These are phyloP conservation scores for Tulasnella sp. DNA, from an alignment of 768 basidiomycete genomes.

Conservation along the genomic window DNA sequence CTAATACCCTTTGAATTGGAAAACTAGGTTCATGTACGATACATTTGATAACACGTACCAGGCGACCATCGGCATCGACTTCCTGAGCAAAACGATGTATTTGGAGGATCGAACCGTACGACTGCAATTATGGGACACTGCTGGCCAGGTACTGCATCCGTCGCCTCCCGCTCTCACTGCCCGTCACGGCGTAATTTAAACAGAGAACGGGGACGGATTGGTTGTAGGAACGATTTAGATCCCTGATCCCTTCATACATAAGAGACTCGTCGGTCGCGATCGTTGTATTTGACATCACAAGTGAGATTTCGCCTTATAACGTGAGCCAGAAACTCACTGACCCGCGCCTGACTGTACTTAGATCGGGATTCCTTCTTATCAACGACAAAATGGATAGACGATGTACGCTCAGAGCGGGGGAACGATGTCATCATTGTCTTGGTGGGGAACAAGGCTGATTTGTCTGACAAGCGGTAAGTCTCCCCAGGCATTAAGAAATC, in stretches of 20 bases:
- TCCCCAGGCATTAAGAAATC: neutral
- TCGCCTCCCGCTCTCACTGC: slow-evolving; percentile 8
- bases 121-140: slow-evolving; percentile 97
- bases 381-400: slow-evolving; percentile 98
- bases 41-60: slow-evolving; percentile 99
- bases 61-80: slow-evolving; percentile 97
- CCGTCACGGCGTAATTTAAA: slow-evolving; percentile 7
- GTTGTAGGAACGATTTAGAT: slow-evolving; percentile 84
- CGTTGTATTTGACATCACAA: slow-evolving; percentile 98
- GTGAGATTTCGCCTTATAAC: too few species aligned
- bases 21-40: slow-evolving; percentile 88
- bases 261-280: slow-evolving; percentile 98
- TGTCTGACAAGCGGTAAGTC: slow-evolving; percentile 91
- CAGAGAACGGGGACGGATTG: too few species aligned
- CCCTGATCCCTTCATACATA: slow-evolving; percentile 96
- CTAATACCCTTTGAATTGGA: too few species aligned
- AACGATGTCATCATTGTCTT: slow-evolving; percentile 97
- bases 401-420: slow-evolving; percentile 93
- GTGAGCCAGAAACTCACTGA: too few species aligned
- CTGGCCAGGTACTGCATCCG: slow-evolving; percentile 93
- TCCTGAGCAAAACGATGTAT: slow-evolving; percentile 99
- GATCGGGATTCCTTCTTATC: slow-evolving; percentile 97
- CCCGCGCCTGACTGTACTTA: too few species aligned
- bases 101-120: slow-evolving; percentile 96
- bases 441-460: slow-evolving; percentile 97